Percentiles rank a stretch among this genome's conserved stretches.
Evolutionary conservation across 169 alveolate genomes (phyloP).

Genomic region (Amoebophrya sp.): DNA sequence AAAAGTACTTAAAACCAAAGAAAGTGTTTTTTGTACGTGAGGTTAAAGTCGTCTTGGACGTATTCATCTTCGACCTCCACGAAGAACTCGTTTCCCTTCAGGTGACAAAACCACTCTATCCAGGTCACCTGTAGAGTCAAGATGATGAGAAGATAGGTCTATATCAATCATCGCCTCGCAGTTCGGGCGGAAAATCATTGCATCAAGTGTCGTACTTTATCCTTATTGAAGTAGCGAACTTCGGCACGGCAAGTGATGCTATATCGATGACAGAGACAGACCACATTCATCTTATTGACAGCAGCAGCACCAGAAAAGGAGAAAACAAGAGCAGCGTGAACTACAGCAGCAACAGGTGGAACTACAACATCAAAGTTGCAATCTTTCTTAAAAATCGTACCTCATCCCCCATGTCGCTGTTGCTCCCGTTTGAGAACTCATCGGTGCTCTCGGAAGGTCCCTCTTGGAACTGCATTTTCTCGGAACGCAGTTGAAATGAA

Average conservation of each 20-base stretch:
- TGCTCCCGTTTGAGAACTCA: not conserved
- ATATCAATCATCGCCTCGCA: too few species aligned
- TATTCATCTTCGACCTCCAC: conserved; percentile 89
- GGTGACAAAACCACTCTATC: conserved; percentile 91
- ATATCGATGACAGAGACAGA: too few species aligned
- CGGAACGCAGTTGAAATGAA: too few species aligned
- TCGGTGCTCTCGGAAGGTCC: conserved; percentile 17
- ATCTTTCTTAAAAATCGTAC: not conserved
- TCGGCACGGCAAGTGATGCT: too few species aligned
- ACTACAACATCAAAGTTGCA: not conserved
- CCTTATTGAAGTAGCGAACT: too few species aligned
- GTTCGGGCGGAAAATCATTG: too few species aligned
- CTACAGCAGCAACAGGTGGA: too few species aligned
- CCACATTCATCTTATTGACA: too few species aligned
- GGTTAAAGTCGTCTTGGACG: conserved; percentile 52
- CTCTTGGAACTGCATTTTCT: not conserved
- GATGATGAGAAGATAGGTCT: too few species aligned
- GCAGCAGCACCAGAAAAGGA: too few species aligned
- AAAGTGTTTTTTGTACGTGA: not conserved
- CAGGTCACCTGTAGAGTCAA: conserved; percentile 68
- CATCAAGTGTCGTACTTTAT: too few species aligned
- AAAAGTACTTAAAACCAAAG: too few species aligned
- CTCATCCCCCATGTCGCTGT: conserved; percentile 10
- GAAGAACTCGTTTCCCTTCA: conserved; percentile 85
- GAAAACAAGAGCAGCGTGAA: not conserved